Base-by-base conservation (phyloP, 2,329 filamentous ascomycete species). In the Dothistroma septosporum region DNA sequence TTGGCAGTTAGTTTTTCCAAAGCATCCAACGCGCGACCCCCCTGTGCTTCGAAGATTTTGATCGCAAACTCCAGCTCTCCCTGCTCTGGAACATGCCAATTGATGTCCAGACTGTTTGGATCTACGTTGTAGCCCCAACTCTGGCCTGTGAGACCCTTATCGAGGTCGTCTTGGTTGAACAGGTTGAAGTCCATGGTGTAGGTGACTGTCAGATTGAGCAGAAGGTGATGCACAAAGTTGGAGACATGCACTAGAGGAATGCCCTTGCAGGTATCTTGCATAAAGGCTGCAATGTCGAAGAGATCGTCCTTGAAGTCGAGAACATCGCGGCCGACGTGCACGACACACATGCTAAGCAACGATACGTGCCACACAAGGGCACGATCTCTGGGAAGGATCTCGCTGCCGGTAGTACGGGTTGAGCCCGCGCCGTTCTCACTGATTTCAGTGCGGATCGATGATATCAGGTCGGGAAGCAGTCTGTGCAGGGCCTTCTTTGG, bases 271-370 rank as follows among this genome's bases (percentile, higher is more conserved):
- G 91, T 93, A 69, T 94, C 86, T 75, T 99, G 94, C 93, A 99
- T 97, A 77, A 93, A 97, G 58, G 89, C 82, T 12, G 93, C 92
- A 73, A 99, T 93, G 63, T 91, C 89, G 65, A 96, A 90, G 1
- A 99, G 84, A 54, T 97, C 90, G 55, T 91, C 82, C 76, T 92
- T 91, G 80, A 96, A 95, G 62, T 89, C 88, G 62, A 99, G 82
- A 14, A 97, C 90, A 67, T 94, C 90, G 66, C 88, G 86, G 35
- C 94, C 94, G 50, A 99, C 92, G 70, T 99, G 94, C 2, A 99
- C 94, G 22, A 97, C 91, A 61, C 91, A 94, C 93, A 99, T 99
- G 73, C 92, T 96, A 5, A 99, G 84, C 81, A 99, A 92, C 76
- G 91, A 96, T 61, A 97, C 85, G 72, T 97, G 91, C 95, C 95